Percentiles rank a stretch among this genome's conserved stretches.
Conservation (phyloP, 2,329 filamentous ascomycete genomes). For the Mycosphaerella arachidis region DNA sequence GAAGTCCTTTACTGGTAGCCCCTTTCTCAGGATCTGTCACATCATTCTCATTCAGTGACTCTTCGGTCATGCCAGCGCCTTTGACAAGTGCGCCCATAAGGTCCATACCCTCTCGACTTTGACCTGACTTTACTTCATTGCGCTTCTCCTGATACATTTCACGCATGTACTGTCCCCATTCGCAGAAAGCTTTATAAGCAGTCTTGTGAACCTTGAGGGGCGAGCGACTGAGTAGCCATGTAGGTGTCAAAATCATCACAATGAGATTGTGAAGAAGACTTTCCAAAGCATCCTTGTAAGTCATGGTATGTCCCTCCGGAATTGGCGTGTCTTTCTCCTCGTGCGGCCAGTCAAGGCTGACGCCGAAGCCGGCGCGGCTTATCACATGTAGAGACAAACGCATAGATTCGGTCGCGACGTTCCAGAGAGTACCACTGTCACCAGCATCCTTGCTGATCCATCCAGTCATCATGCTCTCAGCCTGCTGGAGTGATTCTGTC, state of each 20-base stretch:
- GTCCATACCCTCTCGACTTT: slow-evolving; percentile 45
- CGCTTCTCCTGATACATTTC: slow-evolving; percentile 63
- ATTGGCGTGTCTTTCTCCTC: slow-evolving; percentile 41
- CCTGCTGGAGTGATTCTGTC: slow-evolving; percentile 59
- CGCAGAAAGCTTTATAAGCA: slow-evolving; percentile 53
- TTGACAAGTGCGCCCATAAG: slow-evolving; percentile 53
- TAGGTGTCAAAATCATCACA: slow-evolving; percentile 56
- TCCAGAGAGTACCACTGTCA: slow-evolving; percentile 48
- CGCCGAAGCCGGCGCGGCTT: slow-evolving; percentile 68
- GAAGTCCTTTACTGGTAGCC: slow-evolving; percentile 43
- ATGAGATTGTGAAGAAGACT: slow-evolving; percentile 61
- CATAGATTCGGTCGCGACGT: slow-evolving; percentile 63
- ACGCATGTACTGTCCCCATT: slow-evolving; percentile 66
- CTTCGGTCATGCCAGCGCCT: slow-evolving; percentile 37
- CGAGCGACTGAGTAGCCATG: slow-evolving; percentile 50
- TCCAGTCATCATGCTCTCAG: slow-evolving; percentile 55
- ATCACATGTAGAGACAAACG: slow-evolving; percentile 56
- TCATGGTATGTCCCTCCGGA: slow-evolving; percentile 56
- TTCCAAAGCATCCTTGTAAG: slow-evolving; percentile 60
- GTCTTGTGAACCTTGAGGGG: slow-evolving; percentile 51
- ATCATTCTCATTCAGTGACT: slow-evolving; percentile 41
- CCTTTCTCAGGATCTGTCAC: slow-evolving; percentile 42
- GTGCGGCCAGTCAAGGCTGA: slow-evolving; percentile 54
- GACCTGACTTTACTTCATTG: slow-evolving; percentile 39
- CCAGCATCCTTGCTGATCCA: slow-evolving; percentile 49